Base-by-base conservation (phyloP, 345 rosid genomes). In the Citrus glauca region DNA sequence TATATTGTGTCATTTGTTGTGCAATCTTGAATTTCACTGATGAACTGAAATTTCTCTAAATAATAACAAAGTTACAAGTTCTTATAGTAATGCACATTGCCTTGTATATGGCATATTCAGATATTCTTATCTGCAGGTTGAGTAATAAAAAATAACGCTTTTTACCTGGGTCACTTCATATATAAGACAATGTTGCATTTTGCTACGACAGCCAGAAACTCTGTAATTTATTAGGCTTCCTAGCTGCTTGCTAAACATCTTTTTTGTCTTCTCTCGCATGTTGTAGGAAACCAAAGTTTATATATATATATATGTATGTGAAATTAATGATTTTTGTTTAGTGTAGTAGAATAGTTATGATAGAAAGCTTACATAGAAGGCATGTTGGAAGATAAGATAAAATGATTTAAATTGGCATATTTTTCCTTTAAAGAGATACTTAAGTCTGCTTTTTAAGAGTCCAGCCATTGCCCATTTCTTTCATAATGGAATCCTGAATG, bases 251-350 rank as follows among this genome's bases (percentile, higher is more conserved):
- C 20, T 37, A 68, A 22, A 19, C 8, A 40, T 33, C 14, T n/a
- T 32, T 24, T n/a, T 67, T 9, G 9, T 33, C 42, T 33, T 37
- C 45, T 66, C 59, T 45, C 37, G 1, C 16, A 13, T 42, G 72
- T 38, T 32, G 50, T 56, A 22, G 11, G 4, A 10, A 72, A 20
- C 75, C n/a, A 22, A 53, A 72, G 22, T 30, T 9, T 50, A 0
- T 9, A 40, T 2, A 19, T 35, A 0, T 35, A 1, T 35, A 0
- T 35, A 0, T 35, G 0, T 35, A 0, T 25, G 27, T 25, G 27
- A 35, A 35, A 35, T 35, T 35, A 35, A 35, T 35, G 37, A 33
- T 30, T 71, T 50, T 55, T 53, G 20, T 55, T 9, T 2, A 4
- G n/a, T 2, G 11, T 71, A 55, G 60, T 0, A 71, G 20, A 27